These are phyloP conservation scores for Tubosaeta brunneosetosa DNA, from an alignment of 768 basidiomycete species.

Conservation along the genomic window DNA sequence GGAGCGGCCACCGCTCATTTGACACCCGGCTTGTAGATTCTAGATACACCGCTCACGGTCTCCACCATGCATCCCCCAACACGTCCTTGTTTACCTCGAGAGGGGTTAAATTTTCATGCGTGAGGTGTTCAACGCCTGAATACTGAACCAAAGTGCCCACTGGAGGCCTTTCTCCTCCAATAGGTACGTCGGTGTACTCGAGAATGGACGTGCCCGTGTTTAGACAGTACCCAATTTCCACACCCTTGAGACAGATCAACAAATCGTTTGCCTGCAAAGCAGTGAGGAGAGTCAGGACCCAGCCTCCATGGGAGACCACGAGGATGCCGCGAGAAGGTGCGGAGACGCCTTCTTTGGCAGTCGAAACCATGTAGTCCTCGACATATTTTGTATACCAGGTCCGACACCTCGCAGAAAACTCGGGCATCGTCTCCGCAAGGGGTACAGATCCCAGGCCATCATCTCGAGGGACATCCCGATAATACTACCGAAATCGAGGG, in stretches of 20 bases:
- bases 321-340: not conserved
- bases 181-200: slow-evolving; percentile 40
- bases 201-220: slow-evolving; percentile 42
- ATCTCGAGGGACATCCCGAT: not conserved
- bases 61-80: slow-evolving; percentile 9
- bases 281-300: slow-evolving; percentile 44
- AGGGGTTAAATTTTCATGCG: slow-evolving; percentile 14
- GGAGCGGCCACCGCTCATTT: too few relatives aligned
- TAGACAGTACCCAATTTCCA: slow-evolving; percentile 12
- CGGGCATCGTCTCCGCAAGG: not conserved
- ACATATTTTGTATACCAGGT: not conserved
- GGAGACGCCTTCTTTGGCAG: not conserved
- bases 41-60: not conserved
- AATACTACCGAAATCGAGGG: not conserved
- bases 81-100: slow-evolving; percentile 51
- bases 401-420: not conserved
- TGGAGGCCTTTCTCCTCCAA: not conserved
- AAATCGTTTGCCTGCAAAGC: slow-evolving; percentile 39
- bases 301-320: slow-evolving; percentile 38
- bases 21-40: too few relatives aligned
- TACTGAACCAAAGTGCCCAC: slow-evolving; percentile 43
- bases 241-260: slow-evolving; percentile 31
- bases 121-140: slow-evolving; percentile 51
- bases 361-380: not conserved
- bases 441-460: not conserved